Evolutionary conservation across 352 stramenopile genomes (phyloP).

Genomic region (Pythium utonaiense): DNA sequence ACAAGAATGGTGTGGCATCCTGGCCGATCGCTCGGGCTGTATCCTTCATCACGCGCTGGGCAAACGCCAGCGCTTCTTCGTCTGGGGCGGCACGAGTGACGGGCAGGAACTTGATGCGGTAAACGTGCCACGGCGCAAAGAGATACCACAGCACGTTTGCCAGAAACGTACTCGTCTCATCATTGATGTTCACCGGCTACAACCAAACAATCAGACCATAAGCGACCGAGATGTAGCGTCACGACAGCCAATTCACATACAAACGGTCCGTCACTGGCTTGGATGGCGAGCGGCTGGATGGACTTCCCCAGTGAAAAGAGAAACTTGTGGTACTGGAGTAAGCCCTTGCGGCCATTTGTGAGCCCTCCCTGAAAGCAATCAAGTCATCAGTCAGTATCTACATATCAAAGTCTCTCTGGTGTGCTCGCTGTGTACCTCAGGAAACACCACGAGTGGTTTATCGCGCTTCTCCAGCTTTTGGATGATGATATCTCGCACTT

Average conservation of each 20-base stretch:
- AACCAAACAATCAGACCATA: neutral
- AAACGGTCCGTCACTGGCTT: slow-evolving; percentile 59
- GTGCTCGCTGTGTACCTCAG: slow-evolving; percentile 47
- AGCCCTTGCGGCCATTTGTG: slow-evolving; percentile 56
- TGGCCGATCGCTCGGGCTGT: slow-evolving; percentile 48
- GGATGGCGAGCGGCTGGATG: slow-evolving; percentile 61
- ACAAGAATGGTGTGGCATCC: slow-evolving; percentile 61
- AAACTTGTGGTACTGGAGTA: slow-evolving; percentile 80
- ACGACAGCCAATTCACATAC: slow-evolving; percentile 34
- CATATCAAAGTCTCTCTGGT: too few relatives aligned
- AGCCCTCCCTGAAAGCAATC: slow-evolving; percentile 39
- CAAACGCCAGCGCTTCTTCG: slow-evolving; percentile 49
- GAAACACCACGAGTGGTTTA: slow-evolving; percentile 58
- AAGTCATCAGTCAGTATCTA: neutral
- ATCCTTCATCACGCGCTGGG: slow-evolving; percentile 59
- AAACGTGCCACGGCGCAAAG: slow-evolving; percentile 68
- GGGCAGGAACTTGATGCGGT: slow-evolving; percentile 53
- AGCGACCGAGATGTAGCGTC: neutral
- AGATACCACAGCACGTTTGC: slow-evolving; percentile 76
- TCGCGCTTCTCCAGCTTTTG: slow-evolving; percentile 43
- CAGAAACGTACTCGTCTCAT: slow-evolving; percentile 70
- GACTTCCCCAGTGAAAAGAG: slow-evolving; percentile 64
- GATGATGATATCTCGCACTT: slow-evolving; percentile 58
- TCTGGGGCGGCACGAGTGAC: slow-evolving; percentile 27
- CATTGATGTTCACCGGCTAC: slow-evolving; percentile 76